phyloP scores from a whole-genome alignment of 164 flowering plant species.

The Buxus sempervirens region DNA sequence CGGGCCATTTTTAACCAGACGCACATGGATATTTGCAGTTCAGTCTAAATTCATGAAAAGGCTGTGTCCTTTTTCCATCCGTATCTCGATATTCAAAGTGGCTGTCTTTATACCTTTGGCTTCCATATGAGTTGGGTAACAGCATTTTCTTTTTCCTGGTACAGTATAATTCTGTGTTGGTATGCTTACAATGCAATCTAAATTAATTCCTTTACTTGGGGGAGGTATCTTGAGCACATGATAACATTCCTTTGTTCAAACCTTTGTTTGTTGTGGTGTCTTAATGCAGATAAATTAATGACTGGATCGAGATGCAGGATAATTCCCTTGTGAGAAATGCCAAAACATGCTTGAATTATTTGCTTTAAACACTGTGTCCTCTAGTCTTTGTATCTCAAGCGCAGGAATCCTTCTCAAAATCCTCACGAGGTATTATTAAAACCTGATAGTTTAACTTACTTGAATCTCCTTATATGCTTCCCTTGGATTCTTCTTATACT shows the following conservation, averaged over 20 bases:
- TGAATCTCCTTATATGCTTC: slow-evolving; percentile 41
- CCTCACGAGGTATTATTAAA: slow-evolving; percentile 25
- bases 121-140: slow-evolving; percentile 21
- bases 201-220: background rate
- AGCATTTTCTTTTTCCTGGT: background rate
- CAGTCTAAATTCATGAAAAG: slow-evolving; percentile 9
- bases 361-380: slow-evolving; percentile 35
- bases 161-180: slow-evolving; percentile 6
- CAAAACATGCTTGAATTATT: slow-evolving; percentile 25
- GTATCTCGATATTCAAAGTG: slow-evolving; percentile 23
- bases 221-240: slow-evolving; percentile 42
- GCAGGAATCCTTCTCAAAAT: slow-evolving; percentile 56
- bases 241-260: slow-evolving; percentile 26
- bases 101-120: slow-evolving; percentile 24
- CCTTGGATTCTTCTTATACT: slow-evolving; percentile 51
- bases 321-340: slow-evolving; percentile 32
- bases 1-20: background rate
- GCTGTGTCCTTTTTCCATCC: slow-evolving; percentile 6
- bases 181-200: no score
- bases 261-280: slow-evolving; percentile 39
- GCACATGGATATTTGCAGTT: background rate
- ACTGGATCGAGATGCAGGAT: slow-evolving; percentile 30
- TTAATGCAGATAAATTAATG: slow-evolving; percentile 16
- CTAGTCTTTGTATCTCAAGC: slow-evolving; percentile 48
- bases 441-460: slow-evolving; percentile 32